Conservation (phyloP, 2,329 filamentous ascomycete species). For the Chrysoporthe puriensis region DNA sequence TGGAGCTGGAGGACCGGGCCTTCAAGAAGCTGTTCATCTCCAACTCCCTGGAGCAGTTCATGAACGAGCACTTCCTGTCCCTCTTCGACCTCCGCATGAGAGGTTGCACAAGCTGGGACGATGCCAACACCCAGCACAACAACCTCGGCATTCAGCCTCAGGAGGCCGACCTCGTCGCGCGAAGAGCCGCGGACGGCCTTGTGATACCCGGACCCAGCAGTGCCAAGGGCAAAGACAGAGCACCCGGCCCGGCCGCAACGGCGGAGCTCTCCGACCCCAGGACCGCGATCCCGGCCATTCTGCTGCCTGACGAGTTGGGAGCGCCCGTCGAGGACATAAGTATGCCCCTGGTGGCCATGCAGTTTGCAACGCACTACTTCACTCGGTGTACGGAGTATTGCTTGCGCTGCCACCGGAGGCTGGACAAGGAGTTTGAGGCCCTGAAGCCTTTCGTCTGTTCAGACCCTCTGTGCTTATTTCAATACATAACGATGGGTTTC, state of each 20-base stretch:
- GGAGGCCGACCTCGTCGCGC: no score
- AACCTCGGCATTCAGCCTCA: conserved; percentile 23
- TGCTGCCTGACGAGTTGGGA: conserved; percentile 13
- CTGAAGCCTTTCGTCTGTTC: conserved; percentile 82
- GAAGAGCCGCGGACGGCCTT: conserved; percentile 12
- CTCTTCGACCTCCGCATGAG: conserved; percentile 63
- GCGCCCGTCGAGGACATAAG: conserved; percentile 42
- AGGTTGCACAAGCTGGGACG: conserved; percentile 65
- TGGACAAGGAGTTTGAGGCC: conserved; percentile 66
- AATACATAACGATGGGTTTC: conserved; percentile 85
- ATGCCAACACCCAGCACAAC: conserved; percentile 55
- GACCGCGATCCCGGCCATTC: conserved; percentile 9
- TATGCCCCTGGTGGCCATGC: conserved; percentile 64
- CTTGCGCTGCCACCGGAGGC: conserved; percentile 76
- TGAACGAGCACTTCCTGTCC: conserved; percentile 66
- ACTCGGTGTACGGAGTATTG: conserved; percentile 85
- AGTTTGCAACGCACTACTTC: conserved; percentile 78
- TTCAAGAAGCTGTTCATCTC: conserved; percentile 71
- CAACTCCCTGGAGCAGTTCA: conserved; percentile 67
- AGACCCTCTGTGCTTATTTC: conserved; percentile 76
- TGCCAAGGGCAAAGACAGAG: background rate
- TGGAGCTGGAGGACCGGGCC: background rate
- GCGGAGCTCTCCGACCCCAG: conserved; percentile 16
- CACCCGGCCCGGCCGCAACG: conserved; percentile 35
- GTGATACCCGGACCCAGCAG: background rate